phyloP scores from a whole-genome alignment of 2,329 filamentous ascomycete genomes.

The Acephala macrosclerotiorum region DNA sequence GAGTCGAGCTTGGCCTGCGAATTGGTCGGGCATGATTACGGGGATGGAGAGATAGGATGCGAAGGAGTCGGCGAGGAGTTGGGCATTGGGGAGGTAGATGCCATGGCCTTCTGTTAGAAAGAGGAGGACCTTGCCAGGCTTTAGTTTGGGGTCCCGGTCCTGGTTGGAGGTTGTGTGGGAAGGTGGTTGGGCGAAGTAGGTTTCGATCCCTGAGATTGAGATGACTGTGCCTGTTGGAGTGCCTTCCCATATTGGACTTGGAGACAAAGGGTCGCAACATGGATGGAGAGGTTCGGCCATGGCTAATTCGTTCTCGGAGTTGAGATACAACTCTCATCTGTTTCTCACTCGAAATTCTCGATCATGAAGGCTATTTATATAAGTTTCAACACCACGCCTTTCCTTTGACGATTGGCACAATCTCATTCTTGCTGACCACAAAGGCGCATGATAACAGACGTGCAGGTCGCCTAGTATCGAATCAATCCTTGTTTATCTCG shows the following conservation, averaged over 20 bases:
- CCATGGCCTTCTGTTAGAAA: constrained; percentile 27
- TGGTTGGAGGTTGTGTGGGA: background rate
- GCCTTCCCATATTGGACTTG: constrained; percentile 26
- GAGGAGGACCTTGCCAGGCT: constrained; percentile 9
- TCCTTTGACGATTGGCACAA: constrained; percentile 12
- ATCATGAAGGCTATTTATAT: background rate
- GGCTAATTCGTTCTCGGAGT: background rate
- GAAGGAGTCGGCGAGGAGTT: constrained; percentile 33
- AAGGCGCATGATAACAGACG: background rate
- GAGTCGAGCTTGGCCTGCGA: constrained; percentile 20
- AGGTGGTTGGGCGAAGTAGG: constrained; percentile 13
- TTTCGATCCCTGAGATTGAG: constrained; percentile 21
- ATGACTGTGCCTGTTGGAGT: constrained; percentile 18
- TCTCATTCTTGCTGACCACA: constrained; percentile 9
- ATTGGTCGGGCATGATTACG: constrained; percentile 30
- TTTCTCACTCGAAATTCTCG: background rate
- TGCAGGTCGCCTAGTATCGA: background rate
- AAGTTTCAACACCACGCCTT: constrained; percentile 13
- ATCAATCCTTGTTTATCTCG: background rate
- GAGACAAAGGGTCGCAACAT: constrained; percentile 24
- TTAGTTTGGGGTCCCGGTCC: background rate
- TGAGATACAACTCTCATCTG: background rate
- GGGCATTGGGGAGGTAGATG: constrained; percentile 28
- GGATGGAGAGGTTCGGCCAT: constrained; percentile 17
- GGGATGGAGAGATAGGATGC: constrained; percentile 24